A percentile compares a stretch with the other conserved stretches of the same genome.
phyloP scores from a whole-genome alignment of 163 green algal genomes.

The Scenedesmus sp. region DNA sequence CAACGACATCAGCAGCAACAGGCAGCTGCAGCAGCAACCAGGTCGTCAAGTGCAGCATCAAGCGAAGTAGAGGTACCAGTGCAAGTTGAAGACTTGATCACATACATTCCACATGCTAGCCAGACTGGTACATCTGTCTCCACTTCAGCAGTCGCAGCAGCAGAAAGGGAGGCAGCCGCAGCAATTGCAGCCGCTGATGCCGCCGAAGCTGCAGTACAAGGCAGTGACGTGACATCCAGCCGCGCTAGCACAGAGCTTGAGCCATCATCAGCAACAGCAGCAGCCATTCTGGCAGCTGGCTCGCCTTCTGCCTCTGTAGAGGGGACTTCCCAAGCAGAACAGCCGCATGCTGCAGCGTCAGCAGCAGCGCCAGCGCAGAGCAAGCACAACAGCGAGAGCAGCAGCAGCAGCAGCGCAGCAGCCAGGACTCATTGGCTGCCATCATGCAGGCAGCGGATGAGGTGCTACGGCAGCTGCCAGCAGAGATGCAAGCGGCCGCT shows the following conservation, averaged over 20 bases:
- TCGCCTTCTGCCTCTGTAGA: background rate
- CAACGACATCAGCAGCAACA: conserved; percentile 13
- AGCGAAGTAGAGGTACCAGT: conserved; percentile 19
- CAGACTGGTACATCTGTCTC: background rate
- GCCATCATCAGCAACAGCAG: background rate
- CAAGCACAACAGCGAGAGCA: background rate
- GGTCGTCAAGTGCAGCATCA: background rate
- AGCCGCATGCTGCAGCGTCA: background rate
- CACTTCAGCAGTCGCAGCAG: background rate
- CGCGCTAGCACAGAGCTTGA: background rate
- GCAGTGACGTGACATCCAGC: background rate
- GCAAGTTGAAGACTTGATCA: conserved; percentile 40
- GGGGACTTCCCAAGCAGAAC: background rate
- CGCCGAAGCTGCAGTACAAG: background rate
- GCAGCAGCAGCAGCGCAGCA: conserved; percentile 26
- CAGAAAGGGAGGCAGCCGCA: background rate
- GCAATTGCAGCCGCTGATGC: background rate
- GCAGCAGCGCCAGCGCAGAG: background rate
- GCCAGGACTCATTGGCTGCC: conserved; percentile 16
- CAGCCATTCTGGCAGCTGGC: conserved; percentile 11
- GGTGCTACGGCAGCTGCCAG: conserved; percentile 52
- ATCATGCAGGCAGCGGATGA: conserved; percentile 51
- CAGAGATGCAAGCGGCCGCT: conserved; percentile 46
- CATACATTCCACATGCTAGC: conserved; percentile 13
- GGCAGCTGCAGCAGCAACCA: background rate